Conservation (phyloP, 768 basidiomycete species). For the Boletus rubroflammeus region DNA sequence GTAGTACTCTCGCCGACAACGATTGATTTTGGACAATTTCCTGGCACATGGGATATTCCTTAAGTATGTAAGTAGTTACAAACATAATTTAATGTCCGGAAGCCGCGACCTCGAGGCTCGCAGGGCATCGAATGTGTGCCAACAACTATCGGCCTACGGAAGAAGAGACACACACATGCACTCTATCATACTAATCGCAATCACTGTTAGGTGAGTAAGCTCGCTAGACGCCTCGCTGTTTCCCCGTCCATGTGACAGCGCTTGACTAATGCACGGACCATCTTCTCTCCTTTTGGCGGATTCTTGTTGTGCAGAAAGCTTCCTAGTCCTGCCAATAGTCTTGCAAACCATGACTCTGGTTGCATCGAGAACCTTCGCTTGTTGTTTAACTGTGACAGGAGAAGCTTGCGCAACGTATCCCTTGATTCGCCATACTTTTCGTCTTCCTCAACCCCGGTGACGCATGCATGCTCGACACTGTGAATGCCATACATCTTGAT, state of each 20-base stretch:
- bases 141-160: neutral
- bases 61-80: too few relatives aligned
- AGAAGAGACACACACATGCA: neutral
- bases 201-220: constrained; percentile 3
- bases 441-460: constrained; percentile 36
- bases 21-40: neutral
- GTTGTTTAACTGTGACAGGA: constrained; percentile 10
- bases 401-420: constrained; percentile 20
- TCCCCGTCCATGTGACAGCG: constrained; percentile 30
- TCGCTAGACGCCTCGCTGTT: constrained; percentile 21
- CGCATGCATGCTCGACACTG: constrained; percentile 37
- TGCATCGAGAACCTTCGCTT: constrained; percentile 23
- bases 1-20: too few relatives aligned
- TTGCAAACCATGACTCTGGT: constrained; percentile 25
- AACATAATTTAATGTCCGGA: too few relatives aligned
- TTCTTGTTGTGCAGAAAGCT: constrained; percentile 18
- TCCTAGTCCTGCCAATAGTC: constrained; percentile 20
- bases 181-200: neutral
- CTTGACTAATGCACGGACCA: constrained; percentile 22
- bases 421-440: constrained; percentile 36
- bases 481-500: constrained; percentile 27
- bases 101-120: too few relatives aligned
- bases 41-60: too few relatives aligned
- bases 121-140: neutral
- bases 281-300: constrained; percentile 25